Evolutionary conservation across 176 grass and related monocot genomes (phyloP).

Genomic region (Poa pratensis): DNA sequence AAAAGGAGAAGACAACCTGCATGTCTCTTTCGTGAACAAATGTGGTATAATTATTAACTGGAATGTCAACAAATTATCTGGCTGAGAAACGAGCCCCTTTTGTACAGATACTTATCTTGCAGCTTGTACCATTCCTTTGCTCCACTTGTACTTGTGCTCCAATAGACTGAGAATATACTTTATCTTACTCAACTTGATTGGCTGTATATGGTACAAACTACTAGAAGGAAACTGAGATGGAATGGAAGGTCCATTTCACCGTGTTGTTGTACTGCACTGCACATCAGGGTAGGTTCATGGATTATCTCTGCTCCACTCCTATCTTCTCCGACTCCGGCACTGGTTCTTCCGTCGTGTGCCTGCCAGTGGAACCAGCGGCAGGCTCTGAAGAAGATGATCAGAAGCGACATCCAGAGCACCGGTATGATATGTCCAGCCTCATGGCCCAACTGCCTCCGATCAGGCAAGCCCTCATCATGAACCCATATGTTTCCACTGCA

Average conservation of each 20-base stretch:
- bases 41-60: neutral
- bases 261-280: too few species aligned
- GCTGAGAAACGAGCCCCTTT: neutral
- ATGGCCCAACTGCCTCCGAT: neutral
- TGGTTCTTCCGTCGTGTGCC: neutral
- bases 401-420: neutral
- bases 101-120: neutral
- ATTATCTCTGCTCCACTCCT: neutral
- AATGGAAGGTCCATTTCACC: neutral
- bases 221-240: neutral
- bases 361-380: neutral
- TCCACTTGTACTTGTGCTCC: neutral
- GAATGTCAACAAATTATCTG: neutral
- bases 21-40: neutral
- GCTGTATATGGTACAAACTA: neutral
- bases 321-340: neutral
- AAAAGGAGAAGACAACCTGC: neutral
- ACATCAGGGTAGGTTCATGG: neutral
- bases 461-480: neutral
- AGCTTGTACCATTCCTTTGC: neutral
- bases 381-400: neutral
- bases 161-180: neutral
- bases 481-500: neutral
- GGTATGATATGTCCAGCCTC: constrained; percentile 14
- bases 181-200: neutral